phyloP scores from a whole-genome alignment of 805 yeast species.

The Kazachstania africana region DNA sequence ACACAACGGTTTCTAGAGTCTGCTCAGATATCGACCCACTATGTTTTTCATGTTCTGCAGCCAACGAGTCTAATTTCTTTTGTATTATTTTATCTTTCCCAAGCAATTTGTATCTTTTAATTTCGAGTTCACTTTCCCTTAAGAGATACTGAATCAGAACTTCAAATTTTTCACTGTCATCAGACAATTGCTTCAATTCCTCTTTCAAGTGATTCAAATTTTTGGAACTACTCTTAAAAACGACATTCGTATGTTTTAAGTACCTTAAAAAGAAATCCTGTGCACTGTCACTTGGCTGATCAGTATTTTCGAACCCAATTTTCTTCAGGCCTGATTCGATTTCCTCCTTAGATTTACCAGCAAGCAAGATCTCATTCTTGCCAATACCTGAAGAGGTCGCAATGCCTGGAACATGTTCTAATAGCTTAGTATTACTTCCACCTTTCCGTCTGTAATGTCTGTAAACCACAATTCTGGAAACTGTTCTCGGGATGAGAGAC shows the following conservation, averaged over 20 bases:
- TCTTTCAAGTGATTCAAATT: constrained; percentile 10
- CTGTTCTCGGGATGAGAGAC: no score
- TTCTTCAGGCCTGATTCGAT: constrained; percentile 1
- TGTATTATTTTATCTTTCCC: constrained; percentile 5
- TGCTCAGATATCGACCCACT: not conserved
- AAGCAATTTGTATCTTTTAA: constrained; percentile 9
- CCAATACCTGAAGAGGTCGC: no score
- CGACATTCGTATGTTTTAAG: constrained; percentile 13
- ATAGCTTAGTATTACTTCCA: no score
- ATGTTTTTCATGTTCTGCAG: not conserved
- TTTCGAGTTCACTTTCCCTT: constrained; percentile 16
- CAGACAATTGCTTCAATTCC: not conserved
- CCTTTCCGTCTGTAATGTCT: no score
- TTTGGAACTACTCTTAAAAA: constrained; percentile 14
- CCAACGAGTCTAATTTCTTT: constrained; percentile 1
- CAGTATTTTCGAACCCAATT: constrained; percentile 1
- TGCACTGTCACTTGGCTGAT: not conserved
- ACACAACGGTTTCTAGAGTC: not conserved
- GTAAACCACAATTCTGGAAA: no score
- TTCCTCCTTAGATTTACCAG: constrained; percentile 2
- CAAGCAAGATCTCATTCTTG: constrained; percentile 1
- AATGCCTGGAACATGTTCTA: no score
- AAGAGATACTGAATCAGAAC: constrained; percentile 13
- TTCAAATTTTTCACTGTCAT: constrained; percentile 5
- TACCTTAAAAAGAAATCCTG: constrained; percentile 11